Base-by-base conservation (phyloP, 768 basidiomycete genomes). In the Podaxis pistillaris region DNA sequence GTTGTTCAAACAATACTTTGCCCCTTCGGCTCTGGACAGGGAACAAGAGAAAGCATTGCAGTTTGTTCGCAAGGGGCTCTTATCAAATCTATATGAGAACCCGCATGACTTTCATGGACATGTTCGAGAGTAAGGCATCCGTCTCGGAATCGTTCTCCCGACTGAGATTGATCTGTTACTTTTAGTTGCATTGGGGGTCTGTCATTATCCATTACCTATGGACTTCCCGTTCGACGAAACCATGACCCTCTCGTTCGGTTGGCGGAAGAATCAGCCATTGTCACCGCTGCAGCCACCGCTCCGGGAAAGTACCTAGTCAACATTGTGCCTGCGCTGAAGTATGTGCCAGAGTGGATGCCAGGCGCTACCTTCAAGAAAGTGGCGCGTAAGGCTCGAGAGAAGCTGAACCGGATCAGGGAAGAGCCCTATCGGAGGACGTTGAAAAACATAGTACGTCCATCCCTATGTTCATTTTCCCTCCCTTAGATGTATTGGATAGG, bases 1-100 rank as follows among this genome's bases (percentile, higher is more conserved):
- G 11, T 38, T 76, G 13, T 80, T 83, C 66, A 73, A 75, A 47
- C 69, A 77, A 44, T 75, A 81, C 54, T 78, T 82, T 62, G 56
- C 61, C n/a, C 61, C 55, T 0, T 56, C 56, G 38, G 50, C 30
- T 7, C 33, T 56, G 33, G 44, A 30, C 13, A 40, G 63, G n/a
- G 62, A 65, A 12, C 54, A 59, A 46, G 37, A 63, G 4, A 50
- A 60, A 49, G 22, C 55, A 6, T 6, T 49, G 15, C 46, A 62
- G 8, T 56, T 62, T 37, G 54, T 62, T 28, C 54, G 47, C 3
- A 56, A 50, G 44, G 44, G 12, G 1, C 26, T 62, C 2, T 22
- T 65, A 4, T 13, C 61, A 15, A 49, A 49, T 9, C 8, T 62
- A 6, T 62, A 56, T 40, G 36, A 56, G 15, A 12, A 28, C 2